phyloP scores from a whole-genome alignment of 2,329 filamentous ascomycete genomes.

The Verticillium klebahnii region DNA sequence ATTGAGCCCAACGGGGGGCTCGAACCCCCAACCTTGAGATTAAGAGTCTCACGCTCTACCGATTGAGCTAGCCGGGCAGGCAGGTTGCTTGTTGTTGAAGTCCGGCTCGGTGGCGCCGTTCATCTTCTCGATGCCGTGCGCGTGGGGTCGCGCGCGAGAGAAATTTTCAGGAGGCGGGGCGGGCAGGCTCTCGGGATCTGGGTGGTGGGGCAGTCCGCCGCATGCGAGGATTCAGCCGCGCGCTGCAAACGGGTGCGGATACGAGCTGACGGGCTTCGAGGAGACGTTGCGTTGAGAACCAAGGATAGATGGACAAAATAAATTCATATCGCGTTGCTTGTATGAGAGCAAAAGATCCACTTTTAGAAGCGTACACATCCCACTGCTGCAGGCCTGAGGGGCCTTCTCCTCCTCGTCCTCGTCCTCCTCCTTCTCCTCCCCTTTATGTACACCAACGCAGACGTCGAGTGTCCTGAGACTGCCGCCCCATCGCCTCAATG shows the following conservation, averaged over 20 bases:
- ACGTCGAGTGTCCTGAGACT: neutral
- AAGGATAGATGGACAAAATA: neutral
- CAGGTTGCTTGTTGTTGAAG: neutral
- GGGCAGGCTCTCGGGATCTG: neutral
- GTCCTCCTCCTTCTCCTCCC: neutral
- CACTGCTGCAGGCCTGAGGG: neutral
- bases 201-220: neutral
- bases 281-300: neutral
- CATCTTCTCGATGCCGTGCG: neutral
- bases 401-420: neutral
- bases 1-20: slow-evolving; percentile 15
- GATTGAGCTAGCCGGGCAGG: slow-evolving; percentile 60
- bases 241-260: neutral
- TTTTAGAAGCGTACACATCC: neutral
- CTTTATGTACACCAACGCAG: neutral
- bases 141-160: neutral
- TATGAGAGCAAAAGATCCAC: neutral
- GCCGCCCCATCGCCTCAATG: neutral
- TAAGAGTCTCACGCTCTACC: slow-evolving; percentile 72
- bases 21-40: slow-evolving; percentile 56
- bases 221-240: neutral
- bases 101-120: neutral
- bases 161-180: neutral
- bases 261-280: neutral
- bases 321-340: neutral